phyloP scores from a whole-genome alignment of 345 rosid genomes.

The Gossypium bickii region DNA sequence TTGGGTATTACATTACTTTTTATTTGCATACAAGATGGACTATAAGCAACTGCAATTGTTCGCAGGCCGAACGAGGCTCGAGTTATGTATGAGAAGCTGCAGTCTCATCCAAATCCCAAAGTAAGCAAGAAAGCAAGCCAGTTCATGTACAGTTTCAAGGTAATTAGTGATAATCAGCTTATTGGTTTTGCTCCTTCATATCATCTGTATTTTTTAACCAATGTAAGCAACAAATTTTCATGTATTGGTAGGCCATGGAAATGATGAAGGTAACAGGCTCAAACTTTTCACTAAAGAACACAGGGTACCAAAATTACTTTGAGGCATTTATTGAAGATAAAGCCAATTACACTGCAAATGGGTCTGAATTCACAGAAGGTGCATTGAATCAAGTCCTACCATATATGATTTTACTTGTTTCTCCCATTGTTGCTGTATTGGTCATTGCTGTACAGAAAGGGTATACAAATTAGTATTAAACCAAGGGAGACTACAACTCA shows the following conservation, averaged over 20 bases:
- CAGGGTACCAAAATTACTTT: conserved; percentile 63
- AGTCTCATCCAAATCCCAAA: conserved; percentile 62
- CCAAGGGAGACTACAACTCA: neutral
- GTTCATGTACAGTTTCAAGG: conserved; percentile 84
- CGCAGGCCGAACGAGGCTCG: conserved; percentile 66
- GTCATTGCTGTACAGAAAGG: conserved; percentile 52
- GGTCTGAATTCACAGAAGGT: conserved; percentile 34
- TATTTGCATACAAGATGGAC: neutral
- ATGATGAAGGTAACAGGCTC: conserved; percentile 66
- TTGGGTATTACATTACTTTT: neutral
- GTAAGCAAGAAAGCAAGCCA: conserved; percentile 78
- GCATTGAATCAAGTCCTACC: conserved; percentile 53
- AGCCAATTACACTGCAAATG: conserved; percentile 25
- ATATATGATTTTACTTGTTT: conserved; percentile 57
- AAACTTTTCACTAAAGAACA: conserved; percentile 27
- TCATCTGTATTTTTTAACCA: neutral
- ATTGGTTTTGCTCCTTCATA: neutral
- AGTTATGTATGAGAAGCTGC: conserved; percentile 79
- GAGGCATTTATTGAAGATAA: conserved; percentile 66
- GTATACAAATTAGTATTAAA: conserved; percentile 21
- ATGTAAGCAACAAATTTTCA: neutral
- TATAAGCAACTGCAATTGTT: conserved; percentile 15
- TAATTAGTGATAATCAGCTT: conserved; percentile 25
- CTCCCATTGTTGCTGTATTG: conserved; percentile 60
- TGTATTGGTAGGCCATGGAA: conserved; percentile 65